Conservation (phyloP, 2,329 filamentous ascomycete species). For the Fusarium virguliforme region DNA sequence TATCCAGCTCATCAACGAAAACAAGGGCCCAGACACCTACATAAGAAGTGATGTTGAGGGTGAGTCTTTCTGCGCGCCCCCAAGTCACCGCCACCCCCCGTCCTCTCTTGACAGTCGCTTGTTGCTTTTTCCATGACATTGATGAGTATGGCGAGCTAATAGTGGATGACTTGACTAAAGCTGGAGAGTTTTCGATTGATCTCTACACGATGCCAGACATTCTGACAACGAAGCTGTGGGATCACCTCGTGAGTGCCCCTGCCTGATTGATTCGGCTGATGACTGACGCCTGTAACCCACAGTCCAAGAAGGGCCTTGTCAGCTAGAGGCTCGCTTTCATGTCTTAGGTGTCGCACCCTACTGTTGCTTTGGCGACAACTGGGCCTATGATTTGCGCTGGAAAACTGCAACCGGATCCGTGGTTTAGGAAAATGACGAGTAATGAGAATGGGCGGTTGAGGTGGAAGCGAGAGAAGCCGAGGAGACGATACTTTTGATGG, state of each 20-base stretch:
- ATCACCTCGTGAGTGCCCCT: slow-evolving; percentile 75
- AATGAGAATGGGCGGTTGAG: slow-evolving; percentile 39
- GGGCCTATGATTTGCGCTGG: slow-evolving; percentile 44
- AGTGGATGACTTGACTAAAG: slow-evolving; percentile 63
- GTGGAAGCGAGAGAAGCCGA: slow-evolving; percentile 27
- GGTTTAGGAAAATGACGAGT: slow-evolving; percentile 45
- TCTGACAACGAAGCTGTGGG: slow-evolving; percentile 95
- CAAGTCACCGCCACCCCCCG: neutral
- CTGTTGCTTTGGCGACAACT: slow-evolving; percentile 38
- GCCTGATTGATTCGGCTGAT: neutral
- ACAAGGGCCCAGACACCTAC: slow-evolving; percentile 94
- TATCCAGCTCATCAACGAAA: slow-evolving; percentile 98
- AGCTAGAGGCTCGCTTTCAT: slow-evolving; percentile 46
- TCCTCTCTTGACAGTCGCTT: slow-evolving; percentile 2
- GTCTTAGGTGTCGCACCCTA: slow-evolving; percentile 40
- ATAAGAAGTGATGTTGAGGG: slow-evolving; percentile 97
- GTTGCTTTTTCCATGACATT: slow-evolving; percentile 50
- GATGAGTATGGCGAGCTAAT: slow-evolving; percentile 56
- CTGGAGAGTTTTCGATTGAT: slow-evolving; percentile 98
- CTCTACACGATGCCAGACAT: slow-evolving; percentile 95
- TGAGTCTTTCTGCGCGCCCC: slow-evolving; percentile 64
- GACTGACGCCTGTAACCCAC: slow-evolving; percentile 21
- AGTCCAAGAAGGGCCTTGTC: slow-evolving; percentile 63
- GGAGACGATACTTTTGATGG: slow-evolving; percentile 32
- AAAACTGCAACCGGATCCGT: slow-evolving; percentile 40